Evolutionary conservation across 2,329 filamentous ascomycete species (phyloP).

Genomic region (Daldinia eschscholtzii): DNA sequence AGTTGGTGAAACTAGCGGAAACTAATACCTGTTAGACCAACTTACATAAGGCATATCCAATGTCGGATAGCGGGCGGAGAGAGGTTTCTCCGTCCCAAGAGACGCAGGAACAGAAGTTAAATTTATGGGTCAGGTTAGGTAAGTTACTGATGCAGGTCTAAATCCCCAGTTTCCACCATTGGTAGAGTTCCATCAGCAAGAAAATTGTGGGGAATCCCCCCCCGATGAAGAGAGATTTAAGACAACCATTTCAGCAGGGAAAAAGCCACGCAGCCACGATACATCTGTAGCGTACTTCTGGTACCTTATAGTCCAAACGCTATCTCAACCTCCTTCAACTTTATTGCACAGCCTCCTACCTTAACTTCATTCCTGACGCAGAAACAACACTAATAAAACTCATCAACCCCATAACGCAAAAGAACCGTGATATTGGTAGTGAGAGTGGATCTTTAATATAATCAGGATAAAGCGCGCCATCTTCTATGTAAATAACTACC

Average conservation of each 20-base stretch:
- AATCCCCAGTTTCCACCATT: conserved; percentile 25
- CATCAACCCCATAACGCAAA: background rate
- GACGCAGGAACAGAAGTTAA: conserved; percentile 29
- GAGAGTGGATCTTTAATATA: conserved; percentile 2
- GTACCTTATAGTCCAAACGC: background rate
- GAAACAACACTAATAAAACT: background rate
- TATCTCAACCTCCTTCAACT: conserved; percentile 6
- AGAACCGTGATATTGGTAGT: background rate
- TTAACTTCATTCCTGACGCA: background rate
- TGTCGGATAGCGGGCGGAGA: conserved; percentile 1
- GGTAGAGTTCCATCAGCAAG: background rate
- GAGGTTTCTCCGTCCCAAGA: background rate
- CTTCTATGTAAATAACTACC: background rate
- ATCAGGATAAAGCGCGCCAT: conserved; percentile 1
- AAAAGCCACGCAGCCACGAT: conserved; percentile 3
- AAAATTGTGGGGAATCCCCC: background rate
- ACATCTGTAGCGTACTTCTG: background rate
- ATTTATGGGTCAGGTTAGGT: conserved; percentile 21
- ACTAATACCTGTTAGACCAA: too few species aligned
- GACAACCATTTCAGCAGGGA: background rate
- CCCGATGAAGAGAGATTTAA: conserved; percentile 18
- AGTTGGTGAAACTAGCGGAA: too few species aligned
- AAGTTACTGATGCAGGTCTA: conserved; percentile 5
- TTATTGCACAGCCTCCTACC: conserved; percentile 1
- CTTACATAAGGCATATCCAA: background rate